phyloP scores from a whole-genome alignment of 345 rosid species.

The Geranium rotundifolium region DNA sequence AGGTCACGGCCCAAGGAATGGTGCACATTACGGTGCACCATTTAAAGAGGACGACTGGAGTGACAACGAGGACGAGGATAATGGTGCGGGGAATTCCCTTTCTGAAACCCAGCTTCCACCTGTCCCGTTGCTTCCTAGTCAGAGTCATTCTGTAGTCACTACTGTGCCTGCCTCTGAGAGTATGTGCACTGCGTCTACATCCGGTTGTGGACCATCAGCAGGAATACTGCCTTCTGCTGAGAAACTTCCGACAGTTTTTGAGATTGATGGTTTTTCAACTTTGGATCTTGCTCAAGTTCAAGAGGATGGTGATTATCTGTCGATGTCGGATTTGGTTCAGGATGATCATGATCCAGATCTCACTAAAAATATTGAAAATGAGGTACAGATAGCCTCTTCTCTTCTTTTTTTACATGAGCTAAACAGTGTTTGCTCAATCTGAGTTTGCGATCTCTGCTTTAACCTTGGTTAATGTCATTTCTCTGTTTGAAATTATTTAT shows the following conservation, averaged over 20 bases:
- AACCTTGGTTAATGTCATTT: too few relatives aligned
- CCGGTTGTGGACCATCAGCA: conserved; percentile 22
- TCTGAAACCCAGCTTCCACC: background rate
- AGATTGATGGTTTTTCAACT: conserved; percentile 5
- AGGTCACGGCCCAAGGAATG: conserved; percentile 63
- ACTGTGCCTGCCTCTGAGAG: conserved; percentile 11
- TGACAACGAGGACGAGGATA: conserved; percentile 21
- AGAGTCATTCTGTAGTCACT: conserved; percentile 6
- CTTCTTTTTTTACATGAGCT: too few relatives aligned
- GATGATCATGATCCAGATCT: conserved; percentile 7
- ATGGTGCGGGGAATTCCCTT: conserved; percentile 6
- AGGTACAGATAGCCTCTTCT: conserved; percentile 12
- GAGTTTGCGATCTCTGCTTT: too few relatives aligned
- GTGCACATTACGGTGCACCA: conserved; percentile 72
- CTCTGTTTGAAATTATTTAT: too few relatives aligned
- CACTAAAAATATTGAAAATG: conserved; percentile 7
- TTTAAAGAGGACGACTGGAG: conserved; percentile 72
- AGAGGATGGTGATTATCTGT: conserved; percentile 12
- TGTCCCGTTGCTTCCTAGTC: conserved; percentile 6
- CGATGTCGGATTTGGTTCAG: conserved; percentile 22
- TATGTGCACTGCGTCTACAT: conserved; percentile 2
- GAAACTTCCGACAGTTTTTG: conserved; percentile 10
- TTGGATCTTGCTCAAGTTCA: conserved; percentile 11
- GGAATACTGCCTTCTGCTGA: conserved; percentile 10
- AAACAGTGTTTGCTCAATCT: too few relatives aligned